Conservation (phyloP, 441 rosid species). For the Arabidopsis hybrid region DNA sequence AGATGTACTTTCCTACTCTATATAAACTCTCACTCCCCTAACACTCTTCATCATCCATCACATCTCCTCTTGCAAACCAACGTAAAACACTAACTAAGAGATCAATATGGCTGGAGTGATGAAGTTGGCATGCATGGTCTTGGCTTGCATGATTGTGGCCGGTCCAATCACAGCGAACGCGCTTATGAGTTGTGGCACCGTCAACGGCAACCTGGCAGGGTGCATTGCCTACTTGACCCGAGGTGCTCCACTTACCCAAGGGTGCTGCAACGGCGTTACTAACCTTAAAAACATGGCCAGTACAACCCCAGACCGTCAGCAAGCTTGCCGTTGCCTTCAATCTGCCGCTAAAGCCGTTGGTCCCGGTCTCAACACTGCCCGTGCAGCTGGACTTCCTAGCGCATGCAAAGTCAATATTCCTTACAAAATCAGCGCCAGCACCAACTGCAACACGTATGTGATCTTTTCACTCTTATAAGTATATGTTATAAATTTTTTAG, state of each 20-base stretch:
- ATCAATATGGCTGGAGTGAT: slow-evolving; percentile 11
- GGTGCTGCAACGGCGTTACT: slow-evolving; percentile 53
- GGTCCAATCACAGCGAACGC: slow-evolving; percentile 48
- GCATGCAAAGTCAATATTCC: slow-evolving; percentile 54
- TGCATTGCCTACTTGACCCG: slow-evolving; percentile 42
- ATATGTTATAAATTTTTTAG: background rate
- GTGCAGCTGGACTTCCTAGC: slow-evolving; percentile 47
- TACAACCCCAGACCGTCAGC: slow-evolving; percentile 55
- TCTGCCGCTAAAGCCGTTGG: background rate
- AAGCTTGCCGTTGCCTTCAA: slow-evolving; percentile 58
- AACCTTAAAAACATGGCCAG: slow-evolving; percentile 43
- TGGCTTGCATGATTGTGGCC: slow-evolving; percentile 50
- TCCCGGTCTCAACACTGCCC: background rate
- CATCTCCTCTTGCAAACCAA: slow-evolving; percentile 17
- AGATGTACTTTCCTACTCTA: slow-evolving; percentile 17
- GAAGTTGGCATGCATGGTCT: slow-evolving; percentile 47
- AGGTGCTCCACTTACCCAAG: background rate
- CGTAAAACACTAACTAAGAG: background rate
- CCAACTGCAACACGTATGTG: slow-evolving; percentile 52
- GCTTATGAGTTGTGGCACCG: slow-evolving; percentile 42
- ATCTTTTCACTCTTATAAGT: background rate
- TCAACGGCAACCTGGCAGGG: background rate
- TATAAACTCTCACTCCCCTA: slow-evolving; percentile 35
- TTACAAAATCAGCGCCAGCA: slow-evolving; percentile 55
- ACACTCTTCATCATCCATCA: slow-evolving; percentile 36